phyloP scores from a whole-genome alignment of 75 land plant species.

The Pinus tabuliformis region DNA sequence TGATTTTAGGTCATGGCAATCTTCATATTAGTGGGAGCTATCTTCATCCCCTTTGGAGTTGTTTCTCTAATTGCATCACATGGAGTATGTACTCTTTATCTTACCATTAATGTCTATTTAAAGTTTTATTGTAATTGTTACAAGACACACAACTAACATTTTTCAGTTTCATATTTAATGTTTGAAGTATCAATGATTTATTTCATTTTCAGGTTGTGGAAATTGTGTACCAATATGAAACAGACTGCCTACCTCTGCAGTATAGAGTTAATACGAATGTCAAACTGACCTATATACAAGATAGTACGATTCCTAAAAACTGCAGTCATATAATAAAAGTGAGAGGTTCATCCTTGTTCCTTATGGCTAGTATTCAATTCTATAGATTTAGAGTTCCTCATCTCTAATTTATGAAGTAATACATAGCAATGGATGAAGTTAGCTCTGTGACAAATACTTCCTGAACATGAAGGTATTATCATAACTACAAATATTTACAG shows the following conservation, averaged over 20 bases:
- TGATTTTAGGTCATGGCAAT: constrained; percentile 52
- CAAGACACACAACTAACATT: neutral
- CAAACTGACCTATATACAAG: constrained; percentile 28
- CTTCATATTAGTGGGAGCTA: constrained; percentile 1
- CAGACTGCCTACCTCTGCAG: constrained; percentile 35
- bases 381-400: neutral
- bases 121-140: neutral
- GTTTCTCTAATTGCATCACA: constrained; percentile 53
- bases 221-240: constrained; percentile 65
- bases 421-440: neutral
- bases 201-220: constrained; percentile 53
- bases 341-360: neutral
- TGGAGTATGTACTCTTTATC: constrained; percentile 22
- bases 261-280: constrained; percentile 29
- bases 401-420: neutral
- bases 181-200: neutral
- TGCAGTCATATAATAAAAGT: constrained; percentile 43
- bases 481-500: neutral
- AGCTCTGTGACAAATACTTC: neutral
- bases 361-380: neutral
- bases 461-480: neutral
- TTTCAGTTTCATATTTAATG: neutral
- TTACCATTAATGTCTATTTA: neutral
- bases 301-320: constrained; percentile 9
- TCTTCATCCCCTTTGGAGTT: constrained; percentile 67